A percentile compares a stretch with the other conserved stretches of the same genome.
phyloP scores from a whole-genome alignment of 2,329 filamentous ascomycete genomes.

The Parafenestella ontariensis region DNA sequence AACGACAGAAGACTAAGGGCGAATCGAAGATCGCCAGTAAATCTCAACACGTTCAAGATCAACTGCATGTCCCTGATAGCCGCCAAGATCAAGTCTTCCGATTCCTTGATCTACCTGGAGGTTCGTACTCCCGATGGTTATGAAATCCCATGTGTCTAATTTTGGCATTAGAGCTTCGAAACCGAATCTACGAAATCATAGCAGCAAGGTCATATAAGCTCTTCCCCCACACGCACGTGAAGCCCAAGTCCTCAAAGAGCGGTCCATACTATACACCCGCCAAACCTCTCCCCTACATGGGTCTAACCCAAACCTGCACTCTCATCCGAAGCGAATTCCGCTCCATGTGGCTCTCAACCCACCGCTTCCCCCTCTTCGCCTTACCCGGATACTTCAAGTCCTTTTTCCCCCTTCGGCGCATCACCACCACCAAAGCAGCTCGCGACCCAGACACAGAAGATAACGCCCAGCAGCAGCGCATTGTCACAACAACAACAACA shows the following conservation, averaged over 20 bases:
- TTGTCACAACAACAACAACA: no score
- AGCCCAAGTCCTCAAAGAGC: neutral
- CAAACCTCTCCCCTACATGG: conserved; percentile 24
- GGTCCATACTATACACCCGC: neutral
- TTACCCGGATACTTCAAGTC: conserved; percentile 25
- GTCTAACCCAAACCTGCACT: conserved; percentile 27
- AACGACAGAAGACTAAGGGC: conserved; percentile 10
- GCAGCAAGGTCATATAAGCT: conserved; percentile 5
- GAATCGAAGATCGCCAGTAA: neutral
- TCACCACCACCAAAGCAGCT: neutral
- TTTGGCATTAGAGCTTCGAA: conserved; percentile 28
- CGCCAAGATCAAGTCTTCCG: conserved; percentile 7
- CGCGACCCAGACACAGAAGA: no score
- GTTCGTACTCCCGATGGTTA: conserved; percentile 4
- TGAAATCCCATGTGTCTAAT: conserved; percentile 3
- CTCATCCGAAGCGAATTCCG: conserved; percentile 37
- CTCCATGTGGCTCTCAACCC: conserved; percentile 28
- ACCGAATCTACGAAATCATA: conserved; percentile 27
- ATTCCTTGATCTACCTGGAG: conserved; percentile 34
- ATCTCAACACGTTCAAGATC: neutral
- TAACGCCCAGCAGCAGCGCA: no score
- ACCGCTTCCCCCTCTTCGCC: conserved; percentile 25
- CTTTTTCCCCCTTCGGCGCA: conserved; percentile 35
- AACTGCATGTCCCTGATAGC: neutral
- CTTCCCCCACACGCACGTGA: conserved; percentile 22